Percentiles rank a stretch among this genome's conserved stretches.
These are phyloP conservation scores for Schizochytrium sp. DNA, from an alignment of 108 stramenopile species.

Conservation along the genomic window DNA sequence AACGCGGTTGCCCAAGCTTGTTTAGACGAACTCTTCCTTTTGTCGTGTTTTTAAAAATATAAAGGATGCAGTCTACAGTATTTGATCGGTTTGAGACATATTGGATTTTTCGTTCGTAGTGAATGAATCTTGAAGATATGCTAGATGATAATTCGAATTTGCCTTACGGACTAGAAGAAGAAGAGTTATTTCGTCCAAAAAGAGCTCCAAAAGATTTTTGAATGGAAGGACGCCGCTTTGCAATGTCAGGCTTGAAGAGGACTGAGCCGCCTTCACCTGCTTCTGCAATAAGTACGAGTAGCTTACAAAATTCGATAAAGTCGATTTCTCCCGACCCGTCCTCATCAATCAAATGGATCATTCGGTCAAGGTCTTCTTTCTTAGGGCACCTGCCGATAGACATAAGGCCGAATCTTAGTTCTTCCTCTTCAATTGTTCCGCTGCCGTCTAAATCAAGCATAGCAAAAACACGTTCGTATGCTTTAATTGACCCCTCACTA, in stretches of 20 bases:
- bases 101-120: too few species aligned
- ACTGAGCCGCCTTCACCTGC: constrained; percentile 5
- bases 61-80: too few species aligned
- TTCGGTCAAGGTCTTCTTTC: constrained; percentile 58
- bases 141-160: too few species aligned
- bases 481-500: constrained; percentile 28
- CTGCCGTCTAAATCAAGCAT: constrained; percentile 69
- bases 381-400: constrained; percentile 61
- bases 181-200: background rate
- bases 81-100: too few species aligned
- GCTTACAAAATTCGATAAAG: constrained; percentile 62
- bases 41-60: too few species aligned
- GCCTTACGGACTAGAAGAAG: too few species aligned
- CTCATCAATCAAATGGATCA: constrained; percentile 66
- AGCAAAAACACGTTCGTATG: constrained; percentile 62
- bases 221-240: background rate
- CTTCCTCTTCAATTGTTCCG: constrained; percentile 67
- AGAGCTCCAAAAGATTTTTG: background rate
- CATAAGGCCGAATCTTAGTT: constrained; percentile 66
- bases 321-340: constrained; percentile 67
- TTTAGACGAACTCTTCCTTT: too few species aligned
- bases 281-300: constrained; percentile 62
- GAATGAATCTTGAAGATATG: too few species aligned
- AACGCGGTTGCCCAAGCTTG: too few species aligned
- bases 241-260: background rate